These are phyloP conservation scores for Cryptococcus hybrid DNA, from an alignment of 1,284 basidiomycete genomes.

Conservation along the genomic window DNA sequence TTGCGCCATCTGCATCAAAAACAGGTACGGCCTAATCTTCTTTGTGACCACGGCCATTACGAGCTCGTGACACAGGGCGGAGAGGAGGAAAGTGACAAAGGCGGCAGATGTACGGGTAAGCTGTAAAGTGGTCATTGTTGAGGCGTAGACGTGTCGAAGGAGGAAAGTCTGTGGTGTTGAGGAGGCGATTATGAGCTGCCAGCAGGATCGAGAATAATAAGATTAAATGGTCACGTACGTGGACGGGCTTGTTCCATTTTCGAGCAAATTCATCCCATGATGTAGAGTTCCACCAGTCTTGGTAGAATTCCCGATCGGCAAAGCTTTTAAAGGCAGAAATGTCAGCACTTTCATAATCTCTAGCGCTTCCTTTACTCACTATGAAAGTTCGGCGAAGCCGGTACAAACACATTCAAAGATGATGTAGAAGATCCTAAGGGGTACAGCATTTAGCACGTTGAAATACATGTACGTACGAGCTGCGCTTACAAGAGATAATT, in stretches of 20 bases:
- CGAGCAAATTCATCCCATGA: constrained; percentile 96
- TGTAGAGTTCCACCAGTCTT: constrained; percentile 98
- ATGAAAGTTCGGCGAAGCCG: constrained; percentile 87
- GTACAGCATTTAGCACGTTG: background rate
- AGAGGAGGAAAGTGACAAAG: constrained; percentile 86
- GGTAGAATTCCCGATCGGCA: constrained; percentile 94
- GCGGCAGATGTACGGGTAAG: constrained; percentile 76
- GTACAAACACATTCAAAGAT: constrained; percentile 88
- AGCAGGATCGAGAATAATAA: background rate
- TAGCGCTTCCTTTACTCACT: constrained; percentile 55
- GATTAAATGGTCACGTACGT: constrained; percentile 27
- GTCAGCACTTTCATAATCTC: constrained; percentile 4
- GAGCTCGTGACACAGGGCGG: constrained; percentile 85
- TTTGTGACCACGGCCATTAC: constrained; percentile 96
- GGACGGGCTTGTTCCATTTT: constrained; percentile 81
- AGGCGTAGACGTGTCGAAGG: constrained; percentile 89
- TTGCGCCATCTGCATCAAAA: constrained; percentile 65
- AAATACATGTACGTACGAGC: constrained; percentile 1
- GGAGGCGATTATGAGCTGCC: background rate
- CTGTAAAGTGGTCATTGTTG: constrained; percentile 73
- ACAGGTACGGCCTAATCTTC: constrained; percentile 63
- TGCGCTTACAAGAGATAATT: constrained; percentile 45
- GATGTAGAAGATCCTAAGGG: constrained; percentile 42
- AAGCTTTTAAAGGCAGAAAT: constrained; percentile 58
- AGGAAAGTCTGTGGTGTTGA: constrained; percentile 73